These are phyloP conservation scores for Colletotrichum nymphaeae DNA, from an alignment of 2,329 filamentous ascomycete genomes.

Conservation along the genomic window DNA sequence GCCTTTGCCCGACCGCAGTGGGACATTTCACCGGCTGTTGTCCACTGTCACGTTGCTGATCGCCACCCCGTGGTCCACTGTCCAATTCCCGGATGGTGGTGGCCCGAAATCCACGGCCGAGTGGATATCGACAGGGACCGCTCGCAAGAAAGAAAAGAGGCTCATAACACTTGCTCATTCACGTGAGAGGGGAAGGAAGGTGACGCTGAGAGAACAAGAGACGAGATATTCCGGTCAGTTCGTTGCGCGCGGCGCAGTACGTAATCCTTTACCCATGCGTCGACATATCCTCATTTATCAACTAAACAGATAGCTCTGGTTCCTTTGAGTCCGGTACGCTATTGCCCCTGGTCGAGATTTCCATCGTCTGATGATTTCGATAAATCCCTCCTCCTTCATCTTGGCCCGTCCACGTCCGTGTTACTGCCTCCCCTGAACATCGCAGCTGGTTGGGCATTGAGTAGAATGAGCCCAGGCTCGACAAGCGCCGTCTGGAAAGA, in stretches of 20 bases:
- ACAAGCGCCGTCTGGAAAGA: slow-evolving; percentile 19
- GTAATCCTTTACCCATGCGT: slow-evolving; percentile 10
- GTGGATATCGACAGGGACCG: slow-evolving; percentile 20
- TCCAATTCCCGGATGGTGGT: slow-evolving; percentile 20
- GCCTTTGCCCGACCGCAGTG: slow-evolving; percentile 30
- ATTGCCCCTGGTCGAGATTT: not conserved
- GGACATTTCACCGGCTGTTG: slow-evolving; percentile 20
- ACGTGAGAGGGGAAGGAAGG: not conserved
- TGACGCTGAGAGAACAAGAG: not conserved
- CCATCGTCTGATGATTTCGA: slow-evolving; percentile 23
- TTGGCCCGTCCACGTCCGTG: slow-evolving; percentile 16
- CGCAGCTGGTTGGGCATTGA: slow-evolving; percentile 22
- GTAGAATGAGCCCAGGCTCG: slow-evolving; percentile 8
- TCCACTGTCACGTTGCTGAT: slow-evolving; percentile 30
- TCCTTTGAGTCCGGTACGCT: not conserved
- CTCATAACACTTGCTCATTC: not conserved
- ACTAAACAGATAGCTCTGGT: not conserved
- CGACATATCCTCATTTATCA: slow-evolving; percentile 22
- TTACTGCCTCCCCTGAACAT: slow-evolving; percentile 25
- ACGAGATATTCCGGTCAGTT: not conserved
- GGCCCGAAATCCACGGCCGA: slow-evolving; percentile 27
- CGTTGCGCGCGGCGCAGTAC: slow-evolving; percentile 17
- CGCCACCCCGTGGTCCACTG: slow-evolving; percentile 33
- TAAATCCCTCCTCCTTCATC: slow-evolving; percentile 16
- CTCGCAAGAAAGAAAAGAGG: slow-evolving; percentile 17